phyloP scores from a whole-genome alignment of 371 early-diverging fungal species.

The Phascolomyces articulosus region DNA sequence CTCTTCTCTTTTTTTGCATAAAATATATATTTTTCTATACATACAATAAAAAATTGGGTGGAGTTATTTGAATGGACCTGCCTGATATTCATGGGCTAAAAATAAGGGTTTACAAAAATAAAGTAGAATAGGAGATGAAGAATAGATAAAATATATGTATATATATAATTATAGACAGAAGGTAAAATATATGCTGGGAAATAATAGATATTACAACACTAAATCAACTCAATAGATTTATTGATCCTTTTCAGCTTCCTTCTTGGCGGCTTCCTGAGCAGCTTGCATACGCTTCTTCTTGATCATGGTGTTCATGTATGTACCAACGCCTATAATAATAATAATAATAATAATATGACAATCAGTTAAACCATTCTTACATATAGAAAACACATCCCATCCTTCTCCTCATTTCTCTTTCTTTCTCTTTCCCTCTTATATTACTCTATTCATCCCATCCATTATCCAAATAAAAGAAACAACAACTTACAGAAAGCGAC shows the following conservation, averaged over 20 bases:
- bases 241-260: slow-evolving; percentile 32
- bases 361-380: no score
- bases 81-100: neutral
- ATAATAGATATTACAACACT: no score
- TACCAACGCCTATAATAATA: slow-evolving; percentile 64
- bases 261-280: slow-evolving; percentile 33
- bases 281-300: slow-evolving; percentile 64
- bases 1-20: neutral
- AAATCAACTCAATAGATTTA: slow-evolving; percentile 13
- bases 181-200: neutral
- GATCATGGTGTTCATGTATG: slow-evolving; percentile 80
- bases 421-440: no score
- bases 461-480: no score
- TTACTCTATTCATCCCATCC: no score
- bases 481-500: slow-evolving; percentile 66
- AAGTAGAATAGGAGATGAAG: neutral
- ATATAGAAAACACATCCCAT: no score
- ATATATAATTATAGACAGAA: neutral
- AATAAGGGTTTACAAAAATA: neutral
- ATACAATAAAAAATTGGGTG: neutral
- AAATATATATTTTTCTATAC: neutral
- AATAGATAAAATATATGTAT: neutral
- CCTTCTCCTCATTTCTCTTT: neutral
- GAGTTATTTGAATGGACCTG: neutral
- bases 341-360: slow-evolving; percentile 1